A percentile compares a stretch with the other conserved stretches of the same genome.
Evolutionary conservation across 352 stramenopile genomes (phyloP).

Genomic region (Nothophytophthora sp.): DNA sequence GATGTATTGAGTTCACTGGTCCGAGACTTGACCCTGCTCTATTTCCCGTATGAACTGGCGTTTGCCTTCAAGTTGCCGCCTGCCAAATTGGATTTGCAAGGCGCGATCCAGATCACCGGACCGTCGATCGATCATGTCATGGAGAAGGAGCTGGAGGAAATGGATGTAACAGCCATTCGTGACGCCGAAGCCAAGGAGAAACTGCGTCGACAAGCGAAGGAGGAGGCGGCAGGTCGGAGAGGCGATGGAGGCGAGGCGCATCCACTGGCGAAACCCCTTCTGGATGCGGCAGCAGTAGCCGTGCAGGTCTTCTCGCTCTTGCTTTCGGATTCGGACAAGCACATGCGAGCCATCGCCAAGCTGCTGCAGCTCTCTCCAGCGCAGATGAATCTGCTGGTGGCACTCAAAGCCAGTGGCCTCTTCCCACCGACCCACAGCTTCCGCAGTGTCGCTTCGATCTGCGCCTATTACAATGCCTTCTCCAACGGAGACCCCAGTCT

Average conservation of each 20-base stretch:
- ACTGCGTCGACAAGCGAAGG: conserved; percentile 7
- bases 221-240: too few relatives aligned
- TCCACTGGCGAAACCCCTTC: conserved; percentile 6
- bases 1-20: conserved; percentile 67
- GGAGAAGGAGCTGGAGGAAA: conserved; percentile 39
- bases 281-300: conserved; percentile 31
- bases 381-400: conserved; percentile 73
- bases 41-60: conserved; percentile 69
- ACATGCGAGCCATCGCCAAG: conserved; percentile 52
- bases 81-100: conserved; percentile 59
- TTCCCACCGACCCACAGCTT: conserved; percentile 56
- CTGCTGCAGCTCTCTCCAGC: conserved; percentile 45
- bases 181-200: conserved; percentile 19
- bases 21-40: conserved; percentile 56
- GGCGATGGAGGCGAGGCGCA: conserved; percentile 2
- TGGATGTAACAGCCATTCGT: conserved; percentile 19
- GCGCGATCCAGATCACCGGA: conserved; percentile 52
- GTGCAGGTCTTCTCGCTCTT: conserved; percentile 46
- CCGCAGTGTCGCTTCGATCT: conserved; percentile 48
- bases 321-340: conserved; percentile 30
- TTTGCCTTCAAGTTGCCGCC: conserved; percentile 55
- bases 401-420: conserved; percentile 43
- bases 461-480: conserved; percentile 59
- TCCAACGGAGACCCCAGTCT: conserved; percentile 38
- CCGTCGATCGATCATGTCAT: conserved; percentile 62